Conservation (phyloP, 305 asterid genomes). For the Fraxinus sp. region DNA sequence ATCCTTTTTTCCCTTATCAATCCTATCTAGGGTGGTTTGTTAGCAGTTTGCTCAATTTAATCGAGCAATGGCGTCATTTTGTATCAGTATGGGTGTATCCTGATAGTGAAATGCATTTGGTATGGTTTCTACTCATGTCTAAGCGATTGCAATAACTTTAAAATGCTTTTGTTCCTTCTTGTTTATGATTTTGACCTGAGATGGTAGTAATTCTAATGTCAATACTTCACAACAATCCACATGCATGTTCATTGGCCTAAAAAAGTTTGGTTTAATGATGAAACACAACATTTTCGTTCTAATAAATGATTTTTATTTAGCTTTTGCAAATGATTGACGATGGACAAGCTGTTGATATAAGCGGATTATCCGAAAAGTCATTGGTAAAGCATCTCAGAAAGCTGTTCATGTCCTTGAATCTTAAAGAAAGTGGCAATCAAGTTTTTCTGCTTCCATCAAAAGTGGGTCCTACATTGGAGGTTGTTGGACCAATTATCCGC, state of each 20-base stretch:
- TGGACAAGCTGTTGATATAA: conserved; percentile 98
- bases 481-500: conserved; percentile 61
- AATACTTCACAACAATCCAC: not conserved
- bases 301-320: conserved; percentile 39
- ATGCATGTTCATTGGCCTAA: not conserved
- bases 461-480: conserved; percentile 66
- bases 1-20: not conserved
- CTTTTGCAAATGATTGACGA: conserved; percentile 84
- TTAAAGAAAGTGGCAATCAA: conserved; percentile 62
- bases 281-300: not conserved
- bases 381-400: conserved; percentile 70
- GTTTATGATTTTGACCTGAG: not conserved
- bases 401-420: conserved; percentile 66
- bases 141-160: not conserved
- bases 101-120: not conserved
- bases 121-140: not conserved
- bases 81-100: not conserved
- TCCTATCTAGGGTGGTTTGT: not conserved
- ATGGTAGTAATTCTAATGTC: not conserved
- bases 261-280: not conserved
- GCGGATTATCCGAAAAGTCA: conserved; percentile 73
- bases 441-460: conserved; percentile 62
- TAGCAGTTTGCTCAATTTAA: not conserved
- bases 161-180: not conserved
- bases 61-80: not conserved